Evolutionary conservation across 345 rosid species (phyloP).

Genomic region (Hevea brasiliensis): DNA sequence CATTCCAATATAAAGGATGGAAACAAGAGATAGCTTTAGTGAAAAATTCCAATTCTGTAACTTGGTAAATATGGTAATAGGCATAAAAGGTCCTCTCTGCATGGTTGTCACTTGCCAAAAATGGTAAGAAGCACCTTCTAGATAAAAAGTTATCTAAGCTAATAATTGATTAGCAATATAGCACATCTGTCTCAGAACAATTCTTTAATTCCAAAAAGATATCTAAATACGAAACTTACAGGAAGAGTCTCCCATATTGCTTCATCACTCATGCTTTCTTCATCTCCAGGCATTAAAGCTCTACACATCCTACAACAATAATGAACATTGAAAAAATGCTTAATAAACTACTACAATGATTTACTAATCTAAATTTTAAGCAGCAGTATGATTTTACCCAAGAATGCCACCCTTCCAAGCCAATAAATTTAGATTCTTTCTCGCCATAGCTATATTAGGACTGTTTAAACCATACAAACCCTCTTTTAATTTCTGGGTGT

Average conservation of each 20-base stretch:
- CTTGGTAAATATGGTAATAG: not conserved
- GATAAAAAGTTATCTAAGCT: not conserved
- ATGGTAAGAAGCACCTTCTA: not conserved
- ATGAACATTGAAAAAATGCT: not conserved
- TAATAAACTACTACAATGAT: constrained; percentile 1
- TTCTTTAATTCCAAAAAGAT: constrained; percentile 7
- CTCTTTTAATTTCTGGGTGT: not conserved
- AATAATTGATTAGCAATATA: not conserved
- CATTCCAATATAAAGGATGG: not conserved
- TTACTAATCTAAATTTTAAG: not conserved
- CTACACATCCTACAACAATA: constrained; percentile 67
- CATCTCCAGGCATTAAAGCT: constrained; percentile 94
- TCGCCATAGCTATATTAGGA: not conserved
- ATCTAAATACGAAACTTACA: constrained; percentile 41
- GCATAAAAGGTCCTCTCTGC: not conserved
- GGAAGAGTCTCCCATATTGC: constrained; percentile 98
- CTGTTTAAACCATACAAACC: not conserved
- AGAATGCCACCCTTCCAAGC: not conserved
- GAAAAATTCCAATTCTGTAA: not conserved
- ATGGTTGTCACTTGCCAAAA: not conserved
- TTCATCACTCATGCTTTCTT: constrained; percentile 88
- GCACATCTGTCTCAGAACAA: not conserved
- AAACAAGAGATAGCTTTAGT: not conserved
- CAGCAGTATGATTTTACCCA: not conserved
- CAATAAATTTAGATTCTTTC: not conserved